Evolutionary conservation across 2,329 filamentous ascomycete genomes (phyloP).

Genomic region (Colletotrichum truncatum): DNA sequence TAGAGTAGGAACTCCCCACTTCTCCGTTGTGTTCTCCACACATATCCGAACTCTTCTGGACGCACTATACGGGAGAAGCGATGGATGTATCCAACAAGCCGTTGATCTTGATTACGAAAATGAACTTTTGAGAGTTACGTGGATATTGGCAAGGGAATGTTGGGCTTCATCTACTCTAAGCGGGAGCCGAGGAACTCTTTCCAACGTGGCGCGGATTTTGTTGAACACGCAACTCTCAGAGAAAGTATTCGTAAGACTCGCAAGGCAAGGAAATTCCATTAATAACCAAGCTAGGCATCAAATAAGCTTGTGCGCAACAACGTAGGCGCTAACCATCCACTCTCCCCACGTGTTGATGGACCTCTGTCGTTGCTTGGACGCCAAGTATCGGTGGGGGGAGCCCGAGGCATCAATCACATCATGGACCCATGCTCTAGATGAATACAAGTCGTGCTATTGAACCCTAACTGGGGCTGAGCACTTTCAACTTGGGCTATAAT

Average conservation of each 20-base stretch:
- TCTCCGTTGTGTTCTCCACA: not conserved
- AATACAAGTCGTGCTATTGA: not conserved
- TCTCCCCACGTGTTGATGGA: not conserved
- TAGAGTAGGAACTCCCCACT: not conserved
- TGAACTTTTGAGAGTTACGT: not conserved
- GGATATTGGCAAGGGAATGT: not conserved
- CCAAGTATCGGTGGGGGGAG: not conserved
- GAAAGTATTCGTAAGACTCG: not conserved
- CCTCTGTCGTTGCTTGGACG: not conserved
- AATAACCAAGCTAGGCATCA: not conserved
- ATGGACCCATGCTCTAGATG: not conserved
- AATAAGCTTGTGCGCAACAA: constrained; percentile 1
- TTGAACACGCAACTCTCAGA: not conserved
- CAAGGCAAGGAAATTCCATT: not conserved
- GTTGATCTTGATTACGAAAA: not conserved
- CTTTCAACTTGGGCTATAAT: not conserved
- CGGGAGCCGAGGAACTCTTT: not conserved
- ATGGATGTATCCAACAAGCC: not conserved
- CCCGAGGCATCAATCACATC: not conserved
- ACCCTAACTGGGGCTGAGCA: not conserved
- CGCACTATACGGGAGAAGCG: not conserved
- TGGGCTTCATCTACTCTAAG: not conserved
- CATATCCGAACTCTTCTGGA: not conserved
- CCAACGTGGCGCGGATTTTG: not conserved
- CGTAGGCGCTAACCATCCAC: not conserved